Base-by-base conservation (phyloP, 2,329 filamentous ascomycete species). In the Neopestalotiopsis sp. region DNA sequence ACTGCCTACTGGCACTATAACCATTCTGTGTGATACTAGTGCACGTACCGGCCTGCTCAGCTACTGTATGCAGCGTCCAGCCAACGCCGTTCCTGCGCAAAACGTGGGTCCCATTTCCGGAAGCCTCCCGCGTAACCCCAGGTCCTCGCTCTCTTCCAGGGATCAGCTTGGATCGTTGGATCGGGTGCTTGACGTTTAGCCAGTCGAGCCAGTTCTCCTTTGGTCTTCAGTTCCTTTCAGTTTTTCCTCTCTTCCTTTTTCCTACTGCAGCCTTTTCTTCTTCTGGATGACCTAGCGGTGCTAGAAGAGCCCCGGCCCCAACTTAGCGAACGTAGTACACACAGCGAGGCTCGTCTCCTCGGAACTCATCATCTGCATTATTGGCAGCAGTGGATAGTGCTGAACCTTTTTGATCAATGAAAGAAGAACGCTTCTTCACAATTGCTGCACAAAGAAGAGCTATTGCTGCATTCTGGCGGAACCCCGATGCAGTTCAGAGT, bases 81-180 rank as follows among this genome's bases (percentile, higher is more conserved):
- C 45, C 45, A 53, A 53, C 45, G 45, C 64, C 64, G 64, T 66
- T 66, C 64, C 45, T 58, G 73, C 69, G 67, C 72, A 53, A 53
- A 53, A 72, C 72, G 71, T 74, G 73, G 73, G 70, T 64, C 70
- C 70, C 65, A 61, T 68, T 61, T 32, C 73, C 73, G 73, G 73
- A 74, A 73, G 72, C 58, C 68, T 73, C 71, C 73, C 73, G 73
- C 73, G 73, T 71, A 59, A 70, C 72, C 72, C 73, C 70, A 70
- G 72, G 66, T 70, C 71, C 70, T 73, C 69, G 72, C 34, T 68
- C 64, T 17, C n/a, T 70, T 68, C 61, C 68, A 67, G 66, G 66
- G 71, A 57, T 28, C 42, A 62, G 30, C n/a, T 38, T 62, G 24
- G 57, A 24, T n/a, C 24, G 24, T 28, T 38, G 34, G 34, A 38